Evolutionary conservation across 2,329 filamentous ascomycete species (phyloP), one percentile per base, ranked within the genome.

Genomic region (Bipolaris victoriae): DNA sequence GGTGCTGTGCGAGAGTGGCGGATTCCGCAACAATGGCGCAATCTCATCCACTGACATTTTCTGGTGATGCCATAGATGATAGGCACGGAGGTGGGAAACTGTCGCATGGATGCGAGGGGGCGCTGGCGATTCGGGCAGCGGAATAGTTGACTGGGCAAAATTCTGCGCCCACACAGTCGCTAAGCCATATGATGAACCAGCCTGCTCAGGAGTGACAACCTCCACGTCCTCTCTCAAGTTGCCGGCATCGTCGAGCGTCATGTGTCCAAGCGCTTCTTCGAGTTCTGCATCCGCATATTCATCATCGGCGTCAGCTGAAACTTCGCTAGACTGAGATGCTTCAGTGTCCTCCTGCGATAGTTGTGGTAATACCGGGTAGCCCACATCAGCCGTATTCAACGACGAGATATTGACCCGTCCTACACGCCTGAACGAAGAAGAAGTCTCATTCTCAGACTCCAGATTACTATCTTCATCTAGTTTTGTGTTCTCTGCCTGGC

Each of bases 51-150:
- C 13, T 1, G 64, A 33, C 6, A 75, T 52, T 2, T 57, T 47
- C 50, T 75, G 72, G 33, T 69, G 55, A 33, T 71, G 57, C 74
- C 74, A 76, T 35, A 76, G 52, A 39, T 74, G 64, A 54, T 76
- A 76, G 7, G 71, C 69, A 11, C 72, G 72, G 13, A 76, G 66
- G 49, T 68, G 70, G 2, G 69, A 56, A 2, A 70, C 31, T 5
- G 72, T 75, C 29, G 72, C 72, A 20, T 69, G 71, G 36, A 73
- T 70, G 16, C 66, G 64, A 9, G 70, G 60, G 11, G 61, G 66
- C 7, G 46, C 16, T 7, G 29, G 53, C 3, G 65, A 61, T 15
- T 46, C 40, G 15, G 67, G 58, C 1, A 60, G 62, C n/a, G 73
- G 73, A 37, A 76, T 70, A 7, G 71, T 71, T 22, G 57, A 58